A percentile compares a stretch with the other conserved stretches of the same genome.
Evolutionary conservation across 768 basidiomycete genomes (phyloP).

Genomic region (Trametopsis cervina): DNA sequence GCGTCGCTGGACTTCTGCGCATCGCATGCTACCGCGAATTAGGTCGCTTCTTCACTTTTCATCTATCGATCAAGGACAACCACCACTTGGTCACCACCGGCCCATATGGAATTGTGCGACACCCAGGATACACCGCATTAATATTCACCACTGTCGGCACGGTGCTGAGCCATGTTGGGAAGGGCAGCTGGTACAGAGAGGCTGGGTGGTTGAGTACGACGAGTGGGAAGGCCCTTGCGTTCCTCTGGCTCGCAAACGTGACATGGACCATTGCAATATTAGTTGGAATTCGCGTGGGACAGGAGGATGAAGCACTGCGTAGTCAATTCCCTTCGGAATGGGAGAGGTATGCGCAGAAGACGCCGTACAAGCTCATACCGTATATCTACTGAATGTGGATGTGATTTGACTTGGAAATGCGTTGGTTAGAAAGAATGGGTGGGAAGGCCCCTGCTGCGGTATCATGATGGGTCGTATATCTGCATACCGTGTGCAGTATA

Average conservation of each 20-base stretch:
- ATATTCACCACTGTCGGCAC: constrained; percentile 6
- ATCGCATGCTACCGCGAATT: constrained; percentile 6
- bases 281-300: neutral
- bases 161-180: constrained; percentile 1
- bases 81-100: constrained; percentile 16
- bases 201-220: neutral
- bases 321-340: neutral
- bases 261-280: neutral
- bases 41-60: constrained; percentile 10
- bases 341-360: neutral
- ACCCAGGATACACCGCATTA: constrained; percentile 16
- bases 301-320: neutral
- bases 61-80: constrained; percentile 8
- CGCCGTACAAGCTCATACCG: constrained; percentile 3
- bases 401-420: no score
- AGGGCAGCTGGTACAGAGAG: constrained; percentile 8
- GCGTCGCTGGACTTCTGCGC: constrained; percentile 2
- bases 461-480: no score
- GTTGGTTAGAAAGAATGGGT: no score
- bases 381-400: constrained; percentile 1
- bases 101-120: constrained; percentile 18
- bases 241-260: neutral
- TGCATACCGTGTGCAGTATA: no score
- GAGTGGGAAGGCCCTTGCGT: neutral
- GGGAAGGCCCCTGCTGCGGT: no score